phyloP scores from a whole-genome alignment of 306 rosid species.

The Mucuna pruriens region DNA sequence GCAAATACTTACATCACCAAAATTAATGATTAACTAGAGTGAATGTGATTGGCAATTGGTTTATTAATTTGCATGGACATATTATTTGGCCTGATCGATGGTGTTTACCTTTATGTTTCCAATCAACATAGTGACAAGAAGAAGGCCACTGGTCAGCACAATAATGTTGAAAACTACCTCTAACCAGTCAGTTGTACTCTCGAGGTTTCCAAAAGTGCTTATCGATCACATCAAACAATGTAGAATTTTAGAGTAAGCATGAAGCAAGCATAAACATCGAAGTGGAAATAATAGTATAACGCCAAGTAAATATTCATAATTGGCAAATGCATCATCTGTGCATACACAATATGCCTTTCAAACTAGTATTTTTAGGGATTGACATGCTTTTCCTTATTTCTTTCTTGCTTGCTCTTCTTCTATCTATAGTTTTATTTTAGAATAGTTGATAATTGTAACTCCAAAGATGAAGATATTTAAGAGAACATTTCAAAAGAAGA shows the following conservation, averaged over 20 bases:
- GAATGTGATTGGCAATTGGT: background rate
- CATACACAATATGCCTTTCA: background rate
- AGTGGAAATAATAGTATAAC: background rate
- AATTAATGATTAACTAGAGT: background rate
- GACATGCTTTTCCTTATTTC: too few species aligned
- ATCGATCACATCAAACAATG: constrained; percentile 8
- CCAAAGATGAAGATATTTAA: too few species aligned
- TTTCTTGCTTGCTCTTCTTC: too few species aligned
- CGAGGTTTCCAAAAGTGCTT: constrained; percentile 94
- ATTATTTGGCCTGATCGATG: background rate
- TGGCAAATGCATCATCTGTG: background rate
- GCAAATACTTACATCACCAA: background rate
- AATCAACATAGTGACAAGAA: constrained; percentile 90
- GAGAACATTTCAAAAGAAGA: too few species aligned
- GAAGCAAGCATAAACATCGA: constrained; percentile 21
- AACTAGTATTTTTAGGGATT: too few species aligned
- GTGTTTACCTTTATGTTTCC: constrained; percentile 83
- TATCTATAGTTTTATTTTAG: too few species aligned
- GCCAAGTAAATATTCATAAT: background rate
- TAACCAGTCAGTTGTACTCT: constrained; percentile 93
- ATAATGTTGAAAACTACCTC: constrained; percentile 92
- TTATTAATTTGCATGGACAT: too few species aligned
- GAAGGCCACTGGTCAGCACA: constrained; percentile 90
- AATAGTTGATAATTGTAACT: too few species aligned
- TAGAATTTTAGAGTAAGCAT: background rate